phyloP scores from a whole-genome alignment of 441 rosid genomes.

The Jatropha podagrica region DNA sequence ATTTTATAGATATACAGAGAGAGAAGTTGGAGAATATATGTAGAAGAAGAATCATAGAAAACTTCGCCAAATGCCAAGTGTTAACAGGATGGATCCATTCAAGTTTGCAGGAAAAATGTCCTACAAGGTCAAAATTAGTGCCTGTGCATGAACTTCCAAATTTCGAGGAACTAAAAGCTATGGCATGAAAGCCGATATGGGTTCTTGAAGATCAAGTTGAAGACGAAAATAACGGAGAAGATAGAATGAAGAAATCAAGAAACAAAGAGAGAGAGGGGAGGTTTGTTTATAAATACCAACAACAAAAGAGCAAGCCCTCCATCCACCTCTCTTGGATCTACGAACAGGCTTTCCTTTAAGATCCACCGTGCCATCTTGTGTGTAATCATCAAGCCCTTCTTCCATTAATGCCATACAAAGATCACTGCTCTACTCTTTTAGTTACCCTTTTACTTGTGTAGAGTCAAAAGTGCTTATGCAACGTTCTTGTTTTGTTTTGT shows the following conservation, averaged over 20 bases:
- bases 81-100: too few relatives aligned
- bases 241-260: not conserved
- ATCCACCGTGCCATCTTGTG: slow-evolving; percentile 80
- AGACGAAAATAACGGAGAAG: not conserved
- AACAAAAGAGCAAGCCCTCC: slow-evolving; percentile 70
- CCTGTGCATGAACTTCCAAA: not conserved
- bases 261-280: not conserved
- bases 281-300: slow-evolving; percentile 38
- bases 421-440: too few relatives aligned
- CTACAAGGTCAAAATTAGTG: not conserved
- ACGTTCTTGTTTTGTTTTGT: too few relatives aligned
- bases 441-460: too few relatives aligned
- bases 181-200: too few relatives aligned
- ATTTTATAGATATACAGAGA: too few relatives aligned
- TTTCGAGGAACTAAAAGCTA: not conserved
- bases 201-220: not conserved
- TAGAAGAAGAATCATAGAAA: not conserved
- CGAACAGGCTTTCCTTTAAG: slow-evolving; percentile 66
- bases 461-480: too few relatives aligned
- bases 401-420: slow-evolving; percentile 20
- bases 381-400: slow-evolving; percentile 46
- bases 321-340: slow-evolving; percentile 69
- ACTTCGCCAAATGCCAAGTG: not conserved
- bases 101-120: not conserved
- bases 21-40: too few relatives aligned